Evolutionary conservation across 1,284 basidiomycete genomes (phyloP).

Genomic region (Sutorius eximius): DNA sequence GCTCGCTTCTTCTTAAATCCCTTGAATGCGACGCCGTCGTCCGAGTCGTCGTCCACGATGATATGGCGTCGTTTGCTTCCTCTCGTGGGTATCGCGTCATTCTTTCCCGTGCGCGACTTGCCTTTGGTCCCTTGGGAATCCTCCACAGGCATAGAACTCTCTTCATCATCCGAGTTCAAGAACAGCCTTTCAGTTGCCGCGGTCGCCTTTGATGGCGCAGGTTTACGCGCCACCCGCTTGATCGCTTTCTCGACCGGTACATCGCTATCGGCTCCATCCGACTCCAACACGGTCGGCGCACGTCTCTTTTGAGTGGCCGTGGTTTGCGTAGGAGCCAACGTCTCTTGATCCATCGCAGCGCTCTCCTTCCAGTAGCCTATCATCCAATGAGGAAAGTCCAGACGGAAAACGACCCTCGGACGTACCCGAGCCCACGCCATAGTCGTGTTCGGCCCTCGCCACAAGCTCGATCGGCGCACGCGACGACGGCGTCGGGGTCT

Average conservation of each 20-base stretch:
- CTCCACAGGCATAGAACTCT: slow-evolving; percentile 1
- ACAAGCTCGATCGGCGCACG: slow-evolving; percentile 52
- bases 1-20: slow-evolving; percentile 49
- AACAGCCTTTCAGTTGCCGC: slow-evolving; percentile 32
- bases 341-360: slow-evolving; percentile 16
- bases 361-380: slow-evolving; percentile 56
- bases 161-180: slow-evolving; percentile 43
- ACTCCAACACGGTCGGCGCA: slow-evolving; percentile 28
- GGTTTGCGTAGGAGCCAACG: slow-evolving; percentile 16
- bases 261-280: slow-evolving; percentile 28
- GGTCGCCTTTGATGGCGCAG: slow-evolving; percentile 9
- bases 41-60: slow-evolving; percentile 65
- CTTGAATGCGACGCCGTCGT: slow-evolving; percentile 66
- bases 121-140: background rate
- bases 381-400: background rate
- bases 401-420: background rate
- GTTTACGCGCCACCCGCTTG: slow-evolving; percentile 5
- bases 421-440: slow-evolving; percentile 55
- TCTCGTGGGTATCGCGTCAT: slow-evolving; percentile 4
- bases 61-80: slow-evolving; percentile 40
- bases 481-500: slow-evolving; percentile 37
- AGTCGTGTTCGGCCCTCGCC: slow-evolving; percentile 52
- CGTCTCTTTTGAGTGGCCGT: slow-evolving; percentile 22
- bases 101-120: background rate
- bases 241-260: slow-evolving; percentile 13